These are phyloP conservation scores for Sporopachydermia cereana DNA, from an alignment of 1,139 yeast species.

Conservation along the genomic window DNA sequence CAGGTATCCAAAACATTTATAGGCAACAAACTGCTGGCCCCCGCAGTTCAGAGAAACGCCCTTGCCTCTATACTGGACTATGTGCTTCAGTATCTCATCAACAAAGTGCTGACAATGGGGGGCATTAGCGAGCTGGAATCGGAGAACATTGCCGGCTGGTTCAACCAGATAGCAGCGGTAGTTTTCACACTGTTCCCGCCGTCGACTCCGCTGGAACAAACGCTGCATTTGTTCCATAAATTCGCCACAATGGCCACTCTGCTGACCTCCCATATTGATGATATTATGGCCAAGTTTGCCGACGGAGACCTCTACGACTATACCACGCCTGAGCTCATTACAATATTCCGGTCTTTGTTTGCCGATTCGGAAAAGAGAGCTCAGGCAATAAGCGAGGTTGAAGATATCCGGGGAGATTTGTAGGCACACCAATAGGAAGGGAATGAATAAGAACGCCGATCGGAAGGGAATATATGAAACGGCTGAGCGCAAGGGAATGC, in stretches of 20 bases:
- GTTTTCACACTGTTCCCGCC: background rate
- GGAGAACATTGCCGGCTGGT: background rate
- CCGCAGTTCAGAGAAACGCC: background rate
- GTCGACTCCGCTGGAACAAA: background rate
- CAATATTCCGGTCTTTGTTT: background rate
- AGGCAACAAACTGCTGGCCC: background rate
- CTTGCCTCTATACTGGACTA: background rate
- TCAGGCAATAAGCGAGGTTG: background rate
- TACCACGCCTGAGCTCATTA: background rate
- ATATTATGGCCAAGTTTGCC: slow-evolving; percentile 3
- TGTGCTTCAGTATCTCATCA: background rate
- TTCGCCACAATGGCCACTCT: background rate
- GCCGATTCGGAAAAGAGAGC: background rate
- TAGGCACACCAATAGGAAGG: too few relatives aligned
- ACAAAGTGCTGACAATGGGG: background rate
- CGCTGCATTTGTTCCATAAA: background rate
- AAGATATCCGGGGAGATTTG: background rate
- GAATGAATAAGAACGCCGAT: too few relatives aligned
- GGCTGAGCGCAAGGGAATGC: too few relatives aligned
- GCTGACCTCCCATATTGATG: background rate
- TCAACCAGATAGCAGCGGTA: slow-evolving; percentile 4
- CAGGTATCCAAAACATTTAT: background rate
- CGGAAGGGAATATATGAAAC: too few relatives aligned
- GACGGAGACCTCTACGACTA: slow-evolving; percentile 3
- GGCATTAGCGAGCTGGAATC: slow-evolving; percentile 1